Percentiles rank a stretch among this genome's conserved stretches.
Evolutionary conservation across 306 rosid genomes (phyloP).

Genomic region (Glycine soja): DNA sequence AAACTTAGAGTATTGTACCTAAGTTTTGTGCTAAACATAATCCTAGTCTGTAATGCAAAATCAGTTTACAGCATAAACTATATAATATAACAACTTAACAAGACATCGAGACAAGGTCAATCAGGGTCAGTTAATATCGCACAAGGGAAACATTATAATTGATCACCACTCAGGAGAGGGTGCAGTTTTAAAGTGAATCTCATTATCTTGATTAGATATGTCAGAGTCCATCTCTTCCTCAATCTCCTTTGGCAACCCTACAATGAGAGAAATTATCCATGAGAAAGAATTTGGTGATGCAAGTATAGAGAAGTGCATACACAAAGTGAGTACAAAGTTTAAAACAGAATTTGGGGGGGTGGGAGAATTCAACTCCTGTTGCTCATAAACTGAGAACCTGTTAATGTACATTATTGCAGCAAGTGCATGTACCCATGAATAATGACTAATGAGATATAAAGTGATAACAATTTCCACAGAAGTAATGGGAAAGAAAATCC

Average conservation of each 20-base stretch:
- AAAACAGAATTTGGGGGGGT: too few relatives aligned
- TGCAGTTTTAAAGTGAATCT: conserved; percentile 25
- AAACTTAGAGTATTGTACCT: background rate
- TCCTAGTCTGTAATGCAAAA: conserved; percentile 30
- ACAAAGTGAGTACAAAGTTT: background rate
- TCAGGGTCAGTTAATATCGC: conserved; percentile 32
- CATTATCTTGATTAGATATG: conserved; percentile 26
- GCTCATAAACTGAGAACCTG: background rate
- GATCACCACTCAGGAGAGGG: conserved; percentile 55
- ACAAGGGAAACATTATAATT: conserved; percentile 51
- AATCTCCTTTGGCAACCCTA: conserved; percentile 50
- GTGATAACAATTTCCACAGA: conserved; percentile 22
- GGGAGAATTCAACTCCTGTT: too few relatives aligned
- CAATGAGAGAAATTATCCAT: conserved; percentile 23
- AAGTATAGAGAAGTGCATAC: background rate
- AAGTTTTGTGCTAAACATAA: background rate
- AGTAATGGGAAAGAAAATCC: background rate
- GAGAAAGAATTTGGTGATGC: background rate
- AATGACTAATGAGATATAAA: background rate
- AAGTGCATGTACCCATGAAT: background rate
- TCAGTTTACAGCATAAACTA: conserved; percentile 21
- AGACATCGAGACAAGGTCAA: background rate
- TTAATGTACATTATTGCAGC: background rate
- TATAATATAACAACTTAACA: background rate
- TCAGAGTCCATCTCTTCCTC: conserved; percentile 5